A percentile compares a stretch with the other conserved stretches of the same genome.
phyloP scores from a whole-genome alignment of 106 monocot genomes.

The Agapanthus africanus region DNA sequence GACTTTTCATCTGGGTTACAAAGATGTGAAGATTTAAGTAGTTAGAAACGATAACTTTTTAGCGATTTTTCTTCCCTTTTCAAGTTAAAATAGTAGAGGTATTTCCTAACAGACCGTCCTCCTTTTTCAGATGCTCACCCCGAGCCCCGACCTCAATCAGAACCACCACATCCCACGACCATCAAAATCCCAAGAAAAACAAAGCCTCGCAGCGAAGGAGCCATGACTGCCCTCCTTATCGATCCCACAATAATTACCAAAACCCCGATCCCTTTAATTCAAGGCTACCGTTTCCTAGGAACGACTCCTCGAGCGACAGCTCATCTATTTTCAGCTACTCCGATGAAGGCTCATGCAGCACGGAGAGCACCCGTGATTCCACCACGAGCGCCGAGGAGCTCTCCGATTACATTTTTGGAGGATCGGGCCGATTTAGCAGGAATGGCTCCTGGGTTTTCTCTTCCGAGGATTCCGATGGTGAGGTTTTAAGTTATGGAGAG shows the following conservation, averaged over 20 bases:
- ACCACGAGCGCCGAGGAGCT: constrained; percentile 45
- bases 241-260: neutral
- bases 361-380: constrained; percentile 49
- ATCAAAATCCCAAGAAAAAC: constrained; percentile 8
- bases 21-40: too few relatives aligned
- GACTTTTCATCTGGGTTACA: too few relatives aligned
- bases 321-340: constrained; percentile 41
- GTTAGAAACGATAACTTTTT: too few relatives aligned
- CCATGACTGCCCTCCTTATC: neutral
- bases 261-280: neutral
- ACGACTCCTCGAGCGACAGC: constrained; percentile 39
- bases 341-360: constrained; percentile 52
- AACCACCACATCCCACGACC: constrained; percentile 6
- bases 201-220: constrained; percentile 1
- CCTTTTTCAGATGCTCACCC: constrained; percentile 31
- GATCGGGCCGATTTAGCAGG: constrained; percentile 5
- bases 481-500: neutral
- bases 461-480: constrained; percentile 27
- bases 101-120: neutral
- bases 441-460: constrained; percentile 11
- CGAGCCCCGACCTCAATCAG: constrained; percentile 28
- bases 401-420: constrained; percentile 32
- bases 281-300: neutral
- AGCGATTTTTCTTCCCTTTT: too few relatives aligned
- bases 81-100: too few relatives aligned